Percentiles rank a stretch among this genome's conserved stretches.
Conservation (phyloP, 2,329 filamentous ascomycete species). For the Aspergillus brasiliensis region DNA sequence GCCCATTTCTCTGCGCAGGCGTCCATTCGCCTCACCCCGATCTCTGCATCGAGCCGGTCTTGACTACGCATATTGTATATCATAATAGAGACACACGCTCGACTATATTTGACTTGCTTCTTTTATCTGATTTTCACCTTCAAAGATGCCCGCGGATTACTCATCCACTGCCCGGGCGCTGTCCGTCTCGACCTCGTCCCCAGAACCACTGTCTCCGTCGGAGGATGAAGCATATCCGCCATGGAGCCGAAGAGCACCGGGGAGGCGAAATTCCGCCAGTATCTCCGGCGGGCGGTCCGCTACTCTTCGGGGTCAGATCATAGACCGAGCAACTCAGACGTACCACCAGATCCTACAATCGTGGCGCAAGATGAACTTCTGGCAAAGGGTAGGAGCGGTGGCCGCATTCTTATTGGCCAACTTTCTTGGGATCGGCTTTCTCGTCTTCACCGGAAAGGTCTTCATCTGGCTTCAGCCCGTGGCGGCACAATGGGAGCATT, state of each 20-base stretch:
- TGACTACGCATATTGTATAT: not conserved
- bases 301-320: slow-evolving; percentile 40
- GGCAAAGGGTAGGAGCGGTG: slow-evolving; percentile 64
- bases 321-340: slow-evolving; percentile 39
- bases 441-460: slow-evolving; percentile 77
- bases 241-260: slow-evolving; percentile 53
- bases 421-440: slow-evolving; percentile 65
- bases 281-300: slow-evolving; percentile 35
- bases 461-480: slow-evolving; percentile 74
- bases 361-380: slow-evolving; percentile 46
- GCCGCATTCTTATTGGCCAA: slow-evolving; percentile 54
- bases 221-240: slow-evolving; percentile 47
- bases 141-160: slow-evolving; percentile 52
- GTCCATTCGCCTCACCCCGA: slow-evolving; percentile 4
- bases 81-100: not conserved
- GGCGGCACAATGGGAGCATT: slow-evolving; percentile 74
- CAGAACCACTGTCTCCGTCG: slow-evolving; percentile 49
- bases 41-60: slow-evolving; percentile 8
- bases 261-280: slow-evolving; percentile 43
- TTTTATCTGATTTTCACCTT: not conserved
- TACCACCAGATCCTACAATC: slow-evolving; percentile 36
- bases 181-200: slow-evolving; percentile 52
- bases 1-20: not conserved
- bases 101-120: not conserved
- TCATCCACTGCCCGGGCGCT: slow-evolving; percentile 56